These are phyloP conservation scores for Coemansia sp. DNA, from an alignment of 192 early-diverging fungal genomes.

Conservation along the genomic window DNA sequence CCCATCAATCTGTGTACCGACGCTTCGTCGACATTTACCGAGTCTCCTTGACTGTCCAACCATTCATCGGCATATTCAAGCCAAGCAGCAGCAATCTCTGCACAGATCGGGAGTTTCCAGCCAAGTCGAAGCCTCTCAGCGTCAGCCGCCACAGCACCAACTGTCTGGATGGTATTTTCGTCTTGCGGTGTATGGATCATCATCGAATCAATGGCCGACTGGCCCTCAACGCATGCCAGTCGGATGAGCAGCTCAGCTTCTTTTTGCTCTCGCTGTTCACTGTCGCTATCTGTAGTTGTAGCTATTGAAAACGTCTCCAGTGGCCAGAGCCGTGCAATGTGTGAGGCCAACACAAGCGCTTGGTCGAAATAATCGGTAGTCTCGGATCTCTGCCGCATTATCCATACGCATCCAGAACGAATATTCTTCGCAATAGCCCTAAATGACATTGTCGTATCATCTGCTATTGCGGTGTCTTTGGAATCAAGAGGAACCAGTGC, in stretches of 20 bases:
- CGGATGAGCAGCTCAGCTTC: conserved; percentile 32
- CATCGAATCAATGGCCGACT: conserved; percentile 42
- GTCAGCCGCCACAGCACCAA: not conserved
- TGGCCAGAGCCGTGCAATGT: conserved; percentile 44
- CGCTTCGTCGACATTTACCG: conserved; percentile 14
- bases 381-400: conserved; percentile 29
- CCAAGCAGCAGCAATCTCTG: conserved; percentile 41
- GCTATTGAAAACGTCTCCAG: conserved; percentile 9
- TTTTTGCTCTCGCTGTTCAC: not conserved
- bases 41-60: conserved; percentile 31
- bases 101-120: conserved; percentile 47
- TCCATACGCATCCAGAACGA: conserved; percentile 26
- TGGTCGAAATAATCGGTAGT: conserved; percentile 33
- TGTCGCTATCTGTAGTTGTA: not conserved
- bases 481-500: conserved; percentile 34
- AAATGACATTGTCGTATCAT: not conserved
- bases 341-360: conserved; percentile 45
- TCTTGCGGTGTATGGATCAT: conserved; percentile 28
- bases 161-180: not conserved
- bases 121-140: conserved; percentile 21
- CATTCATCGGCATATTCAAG: conserved; percentile 39
- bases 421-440: conserved; percentile 7
- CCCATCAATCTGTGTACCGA: conserved; percentile 30
- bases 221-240: conserved; percentile 42
- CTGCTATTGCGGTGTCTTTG: conserved; percentile 5